These are phyloP conservation scores for Tetrapisispora arboricola DNA, from an alignment of 805 yeast species.

Conservation along the genomic window DNA sequence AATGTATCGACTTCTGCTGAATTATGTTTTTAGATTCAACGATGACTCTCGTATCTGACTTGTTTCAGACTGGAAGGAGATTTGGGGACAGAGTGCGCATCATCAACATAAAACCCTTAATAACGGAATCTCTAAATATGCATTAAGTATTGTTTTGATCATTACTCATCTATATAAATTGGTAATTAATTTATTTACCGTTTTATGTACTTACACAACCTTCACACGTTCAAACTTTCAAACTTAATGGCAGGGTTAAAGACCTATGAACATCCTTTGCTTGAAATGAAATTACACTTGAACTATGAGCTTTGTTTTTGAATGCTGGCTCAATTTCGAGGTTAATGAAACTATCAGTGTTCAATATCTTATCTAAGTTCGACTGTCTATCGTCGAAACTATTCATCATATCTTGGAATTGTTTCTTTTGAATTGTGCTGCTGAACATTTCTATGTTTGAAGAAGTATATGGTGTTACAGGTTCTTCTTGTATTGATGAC, in stretches of 20 bases:
- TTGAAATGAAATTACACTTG: slow-evolving; percentile 15
- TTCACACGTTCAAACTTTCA: slow-evolving; percentile 21
- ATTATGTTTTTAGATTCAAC: too few relatives aligned
- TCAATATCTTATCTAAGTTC: not conserved
- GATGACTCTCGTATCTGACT: too few relatives aligned
- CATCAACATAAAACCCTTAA: too few relatives aligned
- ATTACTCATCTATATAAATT: too few relatives aligned
- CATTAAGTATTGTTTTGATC: too few relatives aligned
- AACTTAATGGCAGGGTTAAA: slow-evolving; percentile 24
- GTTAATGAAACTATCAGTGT: not conserved
- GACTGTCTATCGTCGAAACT: slow-evolving; percentile 3
- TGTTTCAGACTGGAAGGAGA: too few relatives aligned
- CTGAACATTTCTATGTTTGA: not conserved
- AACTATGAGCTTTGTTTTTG: slow-evolving; percentile 3
- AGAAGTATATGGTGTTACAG: not conserved
- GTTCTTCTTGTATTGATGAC: not conserved
- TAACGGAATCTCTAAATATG: too few relatives aligned
- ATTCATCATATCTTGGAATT: slow-evolving; percentile 8
- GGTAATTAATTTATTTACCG: too few relatives aligned
- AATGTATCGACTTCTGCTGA: too few relatives aligned
- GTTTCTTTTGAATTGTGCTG: not conserved
- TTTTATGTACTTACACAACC: too few relatives aligned
- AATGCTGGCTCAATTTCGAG: slow-evolving; percentile 9
- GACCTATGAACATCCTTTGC: slow-evolving; percentile 17
- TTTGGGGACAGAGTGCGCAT: too few relatives aligned